These are phyloP conservation scores for Polyporus tsugae DNA, from an alignment of 1,284 basidiomycete genomes.

Conservation along the genomic window DNA sequence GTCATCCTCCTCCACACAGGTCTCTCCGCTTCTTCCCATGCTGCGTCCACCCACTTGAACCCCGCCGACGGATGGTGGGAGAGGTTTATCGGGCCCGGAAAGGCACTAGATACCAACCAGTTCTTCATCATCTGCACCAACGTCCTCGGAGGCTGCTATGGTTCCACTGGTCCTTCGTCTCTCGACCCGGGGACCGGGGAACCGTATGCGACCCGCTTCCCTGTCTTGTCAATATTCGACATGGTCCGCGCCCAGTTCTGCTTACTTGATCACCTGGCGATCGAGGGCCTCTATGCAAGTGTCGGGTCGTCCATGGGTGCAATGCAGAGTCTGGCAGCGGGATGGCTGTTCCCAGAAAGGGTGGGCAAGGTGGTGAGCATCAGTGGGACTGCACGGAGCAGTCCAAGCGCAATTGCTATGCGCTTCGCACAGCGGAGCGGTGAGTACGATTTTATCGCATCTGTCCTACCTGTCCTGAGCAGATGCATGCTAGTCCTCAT, in stretches of 20 bases:
- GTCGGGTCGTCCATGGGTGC: slow-evolving; percentile 97
- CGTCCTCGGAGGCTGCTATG: slow-evolving; percentile 97
- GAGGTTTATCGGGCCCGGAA: slow-evolving; percentile 96
- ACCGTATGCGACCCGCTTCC: slow-evolving; percentile 92
- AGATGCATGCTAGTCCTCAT: slow-evolving; percentile 80
- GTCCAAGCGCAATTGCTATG: slow-evolving; percentile 93
- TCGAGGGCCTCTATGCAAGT: slow-evolving; percentile 89
- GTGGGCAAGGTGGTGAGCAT: slow-evolving; percentile 93
- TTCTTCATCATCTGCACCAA: slow-evolving; percentile 98
- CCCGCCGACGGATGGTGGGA: slow-evolving; percentile 97
- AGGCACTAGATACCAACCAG: slow-evolving; percentile 91
- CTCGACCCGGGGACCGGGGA: slow-evolving; percentile 71
- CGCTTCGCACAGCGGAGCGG: slow-evolving; percentile 95
- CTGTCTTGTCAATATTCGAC: slow-evolving; percentile 93
- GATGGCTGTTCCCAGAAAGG: slow-evolving; percentile 90
- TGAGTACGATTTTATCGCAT: slow-evolving; percentile 48
- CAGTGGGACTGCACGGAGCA: slow-evolving; percentile 92
- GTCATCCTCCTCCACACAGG: slow-evolving; percentile 98
- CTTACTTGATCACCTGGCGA: slow-evolving; percentile 86
- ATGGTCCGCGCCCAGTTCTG: slow-evolving; percentile 95
- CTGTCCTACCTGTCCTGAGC: slow-evolving; percentile 19
- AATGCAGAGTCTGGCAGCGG: slow-evolving; percentile 97
- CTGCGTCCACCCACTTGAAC: slow-evolving; percentile 84
- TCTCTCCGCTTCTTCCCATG: slow-evolving; percentile 95
- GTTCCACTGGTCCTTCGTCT: slow-evolving; percentile 93